phyloP scores from a whole-genome alignment of 305 asterid species.

The Solanum hybrid region DNA sequence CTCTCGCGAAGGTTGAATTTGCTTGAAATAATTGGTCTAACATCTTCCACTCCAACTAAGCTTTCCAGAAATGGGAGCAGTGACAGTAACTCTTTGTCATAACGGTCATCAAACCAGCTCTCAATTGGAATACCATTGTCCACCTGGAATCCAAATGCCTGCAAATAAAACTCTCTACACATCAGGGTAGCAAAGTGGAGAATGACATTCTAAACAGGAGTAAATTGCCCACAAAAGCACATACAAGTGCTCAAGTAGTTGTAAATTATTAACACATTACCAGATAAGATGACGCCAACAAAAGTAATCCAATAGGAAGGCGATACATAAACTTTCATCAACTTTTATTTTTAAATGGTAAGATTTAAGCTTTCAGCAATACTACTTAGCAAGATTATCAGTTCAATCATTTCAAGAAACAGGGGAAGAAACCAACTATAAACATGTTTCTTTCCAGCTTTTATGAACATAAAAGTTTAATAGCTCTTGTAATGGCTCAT shows the following conservation, averaged over 20 bases:
- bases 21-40: conserved; percentile 61
- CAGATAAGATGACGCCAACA: not conserved
- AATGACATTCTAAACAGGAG: not conserved
- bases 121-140: conserved; percentile 97
- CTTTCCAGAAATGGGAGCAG: conserved; percentile 86
- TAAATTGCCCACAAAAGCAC: not conserved
- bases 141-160: conserved; percentile 98
- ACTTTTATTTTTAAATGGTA: not conserved
- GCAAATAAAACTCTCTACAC: conserved; percentile 5
- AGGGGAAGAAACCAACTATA: not conserved
- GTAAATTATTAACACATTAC: not conserved
- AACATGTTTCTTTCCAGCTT: not conserved
- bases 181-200: not conserved
- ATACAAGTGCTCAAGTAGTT: not conserved
- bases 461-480: not conserved
- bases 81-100: conserved; percentile 50
- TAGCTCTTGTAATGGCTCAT: not conserved
- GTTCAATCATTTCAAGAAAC: not conserved
- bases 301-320: not conserved
- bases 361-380: not conserved
- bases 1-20: conserved; percentile 68
- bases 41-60: conserved; percentile 70
- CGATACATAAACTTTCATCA: not conserved
- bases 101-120: conserved; percentile 89
- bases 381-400: not conserved